These are phyloP conservation scores for Cardiospermum halicacabum DNA, from an alignment of 345 rosid species.

Conservation along the genomic window DNA sequence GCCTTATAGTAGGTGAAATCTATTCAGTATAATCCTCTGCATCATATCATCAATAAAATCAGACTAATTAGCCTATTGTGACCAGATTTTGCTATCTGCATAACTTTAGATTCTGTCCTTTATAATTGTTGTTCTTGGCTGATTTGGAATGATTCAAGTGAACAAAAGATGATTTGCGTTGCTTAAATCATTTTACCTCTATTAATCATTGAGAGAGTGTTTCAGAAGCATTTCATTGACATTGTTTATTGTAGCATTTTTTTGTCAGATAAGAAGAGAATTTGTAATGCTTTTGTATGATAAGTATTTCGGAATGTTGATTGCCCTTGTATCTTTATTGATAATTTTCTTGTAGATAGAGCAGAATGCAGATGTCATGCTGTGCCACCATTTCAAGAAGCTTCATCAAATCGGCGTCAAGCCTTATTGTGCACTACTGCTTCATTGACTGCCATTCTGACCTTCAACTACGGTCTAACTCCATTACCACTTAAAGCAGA, in stretches of 20 bases:
- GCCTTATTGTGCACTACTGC: conserved; percentile 20
- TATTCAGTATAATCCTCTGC: neutral
- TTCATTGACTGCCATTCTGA: conserved; percentile 29
- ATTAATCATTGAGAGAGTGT: neutral
- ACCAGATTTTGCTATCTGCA: neutral
- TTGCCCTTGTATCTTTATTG: neutral
- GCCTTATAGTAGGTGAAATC: conserved; percentile 22
- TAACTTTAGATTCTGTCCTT: neutral
- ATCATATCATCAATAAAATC: neutral
- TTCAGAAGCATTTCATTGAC: neutral
- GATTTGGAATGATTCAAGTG: neutral
- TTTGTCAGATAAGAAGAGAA: neutral
- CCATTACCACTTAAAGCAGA: conserved; percentile 38
- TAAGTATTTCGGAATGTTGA: neutral
- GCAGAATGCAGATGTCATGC: conserved; percentile 20
- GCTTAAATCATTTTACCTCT: neutral
- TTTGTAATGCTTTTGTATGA: neutral
- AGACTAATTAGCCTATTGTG: neutral
- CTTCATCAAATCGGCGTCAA: conserved; percentile 31
- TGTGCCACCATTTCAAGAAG: conserved; percentile 16
- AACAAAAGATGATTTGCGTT: neutral
- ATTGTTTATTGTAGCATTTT: neutral
- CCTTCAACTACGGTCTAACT: conserved; percentile 17
- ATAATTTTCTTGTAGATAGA: conserved; percentile 21
- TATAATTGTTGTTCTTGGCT: neutral